These are phyloP conservation scores for Thelonectria rubi DNA, from an alignment of 2,329 filamentous ascomycete genomes.

Conservation along the genomic window DNA sequence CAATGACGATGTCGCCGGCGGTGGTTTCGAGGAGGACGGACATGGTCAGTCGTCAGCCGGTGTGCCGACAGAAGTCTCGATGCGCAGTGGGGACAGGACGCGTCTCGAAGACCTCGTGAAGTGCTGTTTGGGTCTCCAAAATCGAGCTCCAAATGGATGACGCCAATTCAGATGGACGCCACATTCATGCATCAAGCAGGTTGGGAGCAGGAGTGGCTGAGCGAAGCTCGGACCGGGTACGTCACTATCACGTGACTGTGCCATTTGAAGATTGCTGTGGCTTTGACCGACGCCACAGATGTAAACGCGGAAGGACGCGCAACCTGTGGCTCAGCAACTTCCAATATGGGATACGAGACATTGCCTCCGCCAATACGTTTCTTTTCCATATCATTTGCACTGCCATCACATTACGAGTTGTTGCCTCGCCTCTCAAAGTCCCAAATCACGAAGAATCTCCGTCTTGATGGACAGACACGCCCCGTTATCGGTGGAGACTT, in stretches of 20 bases:
- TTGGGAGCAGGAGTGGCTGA: slow-evolving; percentile 4
- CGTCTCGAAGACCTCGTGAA: slow-evolving; percentile 10
- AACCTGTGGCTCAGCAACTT: not conserved
- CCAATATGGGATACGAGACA: not conserved
- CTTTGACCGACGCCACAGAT: not conserved
- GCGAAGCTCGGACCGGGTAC: not conserved
- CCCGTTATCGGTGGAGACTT: too few species aligned
- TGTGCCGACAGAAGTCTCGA: not conserved
- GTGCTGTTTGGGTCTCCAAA: slow-evolving; percentile 8
- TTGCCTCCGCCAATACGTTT: not conserved
- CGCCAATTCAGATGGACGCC: slow-evolving; percentile 15
- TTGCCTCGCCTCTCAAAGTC: not conserved
- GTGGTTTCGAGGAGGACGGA: slow-evolving; percentile 95
- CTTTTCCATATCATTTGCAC: not conserved
- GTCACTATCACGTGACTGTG: not conserved
- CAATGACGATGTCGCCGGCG: slow-evolving; percentile 92
- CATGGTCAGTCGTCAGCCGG: slow-evolving; percentile 61
- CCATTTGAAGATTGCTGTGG: not conserved
- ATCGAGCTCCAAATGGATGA: slow-evolving; percentile 15
- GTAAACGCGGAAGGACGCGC: not conserved
- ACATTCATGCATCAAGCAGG: not conserved
- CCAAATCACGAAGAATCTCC: not conserved
- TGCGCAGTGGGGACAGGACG: slow-evolving; percentile 1
- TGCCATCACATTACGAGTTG: not conserved
- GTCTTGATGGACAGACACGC: too few species aligned